Evolutionary conservation across 2,329 filamentous ascomycete species (phyloP).

Genomic region (Fusarium nanum): DNA sequence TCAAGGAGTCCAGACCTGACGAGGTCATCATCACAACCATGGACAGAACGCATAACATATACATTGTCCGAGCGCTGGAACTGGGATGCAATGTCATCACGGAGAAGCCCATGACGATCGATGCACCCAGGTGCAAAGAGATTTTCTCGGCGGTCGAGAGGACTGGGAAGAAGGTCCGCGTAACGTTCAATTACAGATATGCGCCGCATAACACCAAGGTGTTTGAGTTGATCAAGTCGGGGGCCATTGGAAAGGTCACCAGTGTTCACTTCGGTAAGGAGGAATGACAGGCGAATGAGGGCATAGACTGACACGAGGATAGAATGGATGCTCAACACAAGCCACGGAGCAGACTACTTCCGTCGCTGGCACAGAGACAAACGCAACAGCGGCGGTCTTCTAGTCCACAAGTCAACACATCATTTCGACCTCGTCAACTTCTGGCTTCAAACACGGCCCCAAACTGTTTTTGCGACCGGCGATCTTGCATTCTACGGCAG

Average conservation of each 20-base stretch:
- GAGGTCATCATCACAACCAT: conserved; percentile 73
- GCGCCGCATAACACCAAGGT: conserved; percentile 73
- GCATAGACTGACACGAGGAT: neutral
- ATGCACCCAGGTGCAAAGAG: conserved; percentile 63
- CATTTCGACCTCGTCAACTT: conserved; percentile 74
- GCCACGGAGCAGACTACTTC: conserved; percentile 72
- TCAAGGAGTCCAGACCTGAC: conserved; percentile 66
- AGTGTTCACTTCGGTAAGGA: conserved; percentile 63
- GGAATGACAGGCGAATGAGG: no score
- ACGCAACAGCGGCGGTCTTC: conserved; percentile 67
- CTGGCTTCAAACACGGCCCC: conserved; percentile 67
- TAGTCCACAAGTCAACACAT: conserved; percentile 72
- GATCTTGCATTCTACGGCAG: conserved; percentile 70
- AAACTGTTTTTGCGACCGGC: conserved; percentile 68
- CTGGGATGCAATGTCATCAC: conserved; percentile 70
- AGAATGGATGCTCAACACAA: conserved; percentile 72
- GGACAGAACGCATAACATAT: conserved; percentile 70
- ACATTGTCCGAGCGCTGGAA: conserved; percentile 69
- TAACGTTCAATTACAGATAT: conserved; percentile 74
- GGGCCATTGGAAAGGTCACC: conserved; percentile 67
- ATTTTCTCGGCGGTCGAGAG: conserved; percentile 55
- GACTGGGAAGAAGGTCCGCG: conserved; percentile 60
- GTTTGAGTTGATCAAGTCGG: conserved; percentile 63
- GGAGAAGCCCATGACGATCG: conserved; percentile 74
- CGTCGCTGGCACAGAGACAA: conserved; percentile 72